phyloP scores from a whole-genome alignment of 371 early-diverging fungal species.

The Blakeslea trispora region DNA sequence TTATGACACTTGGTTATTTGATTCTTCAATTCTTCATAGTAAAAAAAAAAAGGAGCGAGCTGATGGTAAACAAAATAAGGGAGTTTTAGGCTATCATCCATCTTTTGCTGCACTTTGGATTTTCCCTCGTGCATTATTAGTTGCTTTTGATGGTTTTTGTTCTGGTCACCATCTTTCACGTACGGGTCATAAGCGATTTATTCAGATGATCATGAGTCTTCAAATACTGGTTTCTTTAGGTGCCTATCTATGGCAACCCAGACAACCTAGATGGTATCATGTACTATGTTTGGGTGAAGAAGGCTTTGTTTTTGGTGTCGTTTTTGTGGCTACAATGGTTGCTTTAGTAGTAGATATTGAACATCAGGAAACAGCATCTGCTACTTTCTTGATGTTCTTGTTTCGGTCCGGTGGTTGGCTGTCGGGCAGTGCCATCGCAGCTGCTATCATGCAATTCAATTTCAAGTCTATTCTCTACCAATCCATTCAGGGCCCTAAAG shows the following conservation, averaged over 20 bases:
- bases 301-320: conserved; percentile 45
- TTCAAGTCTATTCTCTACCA: conserved; percentile 31
- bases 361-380: conserved; percentile 41
- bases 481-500: conserved; percentile 37
- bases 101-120: conserved; percentile 46
- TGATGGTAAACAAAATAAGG: too few relatives aligned
- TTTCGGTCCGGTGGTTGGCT: conserved; percentile 51
- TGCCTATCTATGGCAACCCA: conserved; percentile 11
- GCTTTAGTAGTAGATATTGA: conserved; percentile 48
- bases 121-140: conserved; percentile 34
- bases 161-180: conserved; percentile 33
- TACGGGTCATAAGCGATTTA: conserved; percentile 28
- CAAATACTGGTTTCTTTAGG: conserved; percentile 16
- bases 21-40: conserved; percentile 48
- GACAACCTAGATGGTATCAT: conserved; percentile 14
- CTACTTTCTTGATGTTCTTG: conserved; percentile 51
- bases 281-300: conserved; percentile 36
- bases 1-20: conserved; percentile 31
- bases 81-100: conserved; percentile 40
- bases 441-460: conserved; percentile 46
- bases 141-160: conserved; percentile 36
- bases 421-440: conserved; percentile 37
- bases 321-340: conserved; percentile 49
- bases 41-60: conserved; percentile 9
- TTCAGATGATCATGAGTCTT: conserved; percentile 16